These are phyloP conservation scores for Euphorbia tirucalli DNA, from an alignment of 345 rosid genomes.

Conservation along the genomic window DNA sequence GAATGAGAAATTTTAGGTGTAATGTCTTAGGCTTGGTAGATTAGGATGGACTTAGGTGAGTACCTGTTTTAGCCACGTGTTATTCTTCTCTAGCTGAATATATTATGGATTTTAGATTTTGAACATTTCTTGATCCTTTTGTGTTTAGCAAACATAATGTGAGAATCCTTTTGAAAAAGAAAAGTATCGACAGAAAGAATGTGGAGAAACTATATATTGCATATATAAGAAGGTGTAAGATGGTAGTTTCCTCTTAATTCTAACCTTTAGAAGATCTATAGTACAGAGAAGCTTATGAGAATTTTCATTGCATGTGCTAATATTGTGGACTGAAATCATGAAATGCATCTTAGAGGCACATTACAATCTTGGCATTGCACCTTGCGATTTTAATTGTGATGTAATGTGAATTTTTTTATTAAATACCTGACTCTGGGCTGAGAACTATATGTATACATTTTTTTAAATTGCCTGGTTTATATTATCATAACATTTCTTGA, in stretches of 20 bases:
- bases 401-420: not conserved
- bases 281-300: not conserved
- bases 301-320: not conserved
- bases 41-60: not conserved
- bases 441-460: too few species aligned
- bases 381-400: not conserved
- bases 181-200: not conserved
- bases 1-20: not conserved
- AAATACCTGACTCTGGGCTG: too few species aligned
- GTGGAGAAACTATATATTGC: not conserved
- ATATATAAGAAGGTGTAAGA: not conserved
- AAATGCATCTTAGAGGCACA: not conserved
- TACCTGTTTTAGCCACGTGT: not conserved
- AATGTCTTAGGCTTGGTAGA: not conserved
- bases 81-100: not conserved
- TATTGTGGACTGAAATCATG: not conserved
- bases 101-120: not conserved
- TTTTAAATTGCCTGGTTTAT: too few species aligned
- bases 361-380: not conserved
- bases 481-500: too few species aligned
- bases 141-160: not conserved
- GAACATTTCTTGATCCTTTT: not conserved
- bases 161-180: too few species aligned
- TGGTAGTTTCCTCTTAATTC: not conserved
- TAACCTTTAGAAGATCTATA: not conserved